Percentiles rank a stretch among this genome's conserved stretches.
phyloP scores from a whole-genome alignment of 202 grass and related monocot species.

The Eragrostis tef region DNA sequence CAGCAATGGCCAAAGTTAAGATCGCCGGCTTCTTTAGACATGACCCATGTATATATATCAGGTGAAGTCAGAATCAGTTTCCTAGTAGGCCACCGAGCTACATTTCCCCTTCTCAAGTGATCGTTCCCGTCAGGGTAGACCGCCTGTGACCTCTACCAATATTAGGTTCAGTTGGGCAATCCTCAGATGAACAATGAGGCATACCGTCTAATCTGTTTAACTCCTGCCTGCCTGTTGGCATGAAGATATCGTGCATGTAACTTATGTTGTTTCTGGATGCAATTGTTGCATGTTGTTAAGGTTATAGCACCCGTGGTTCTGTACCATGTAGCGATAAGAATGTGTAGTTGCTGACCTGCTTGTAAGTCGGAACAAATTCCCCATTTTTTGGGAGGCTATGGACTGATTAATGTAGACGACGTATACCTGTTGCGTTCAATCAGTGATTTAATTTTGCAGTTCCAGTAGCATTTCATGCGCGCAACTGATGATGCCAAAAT shows the following conservation, averaged over 20 bases:
- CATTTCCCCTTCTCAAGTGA: conserved; percentile 18
- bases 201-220: conserved; percentile 52
- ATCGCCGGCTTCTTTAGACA: conserved; percentile 37
- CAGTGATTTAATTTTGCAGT: background rate
- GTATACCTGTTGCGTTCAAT: background rate
- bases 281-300: conserved; percentile 32
- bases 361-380: conserved; percentile 3
- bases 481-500: background rate
- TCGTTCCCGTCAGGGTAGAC: conserved; percentile 15
- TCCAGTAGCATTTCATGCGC: background rate
- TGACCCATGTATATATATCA: conserved; percentile 51
- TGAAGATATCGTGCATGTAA: conserved; percentile 9
- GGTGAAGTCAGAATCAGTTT: conserved; percentile 32
- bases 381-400: conserved; percentile 1
- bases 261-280: conserved; percentile 28
- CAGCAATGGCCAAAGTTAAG: conserved; percentile 37
- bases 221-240: conserved; percentile 34
- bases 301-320: conserved; percentile 8
- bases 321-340: background rate
- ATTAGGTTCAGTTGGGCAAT: conserved; percentile 42
- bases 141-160: background rate
- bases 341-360: conserved; percentile 30
- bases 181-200: conserved; percentile 40
- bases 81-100: conserved; percentile 3
- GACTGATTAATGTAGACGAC: conserved; percentile 23